Base-by-base conservation (phyloP, 2,329 filamentous ascomycete species). In the Talaromyces sp. region DNA sequence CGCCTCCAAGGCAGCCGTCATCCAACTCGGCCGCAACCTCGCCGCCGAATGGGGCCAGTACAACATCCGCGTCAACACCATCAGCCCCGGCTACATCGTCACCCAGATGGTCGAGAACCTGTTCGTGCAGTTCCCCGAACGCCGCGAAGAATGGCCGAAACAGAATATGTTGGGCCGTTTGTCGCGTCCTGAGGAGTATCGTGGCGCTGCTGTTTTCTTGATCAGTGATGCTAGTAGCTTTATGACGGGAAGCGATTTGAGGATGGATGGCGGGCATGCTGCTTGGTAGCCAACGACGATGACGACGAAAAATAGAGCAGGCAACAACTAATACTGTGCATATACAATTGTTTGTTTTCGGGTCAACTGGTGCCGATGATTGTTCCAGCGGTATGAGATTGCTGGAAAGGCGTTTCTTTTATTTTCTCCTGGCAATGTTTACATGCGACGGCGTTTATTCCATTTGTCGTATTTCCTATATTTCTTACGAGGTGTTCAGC, bases 131-230 rank as follows among this genome's bases (percentile, higher is more conserved):
- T 96, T 90, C 90, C 87, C 91, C 4, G 88, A 85, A 70, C 89
- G 93, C 75, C 95, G 94, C 76, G 93, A 74, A 8, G 85, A 88
- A 67, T 96, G 93, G 93, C 87, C 91, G 17, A 89, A 85, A 71
- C 89, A 94, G 78, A 96, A 96, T 78, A 95, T 96, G 92, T 82
- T 96, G 62, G 88, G 85, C 31, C 84, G 87, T 38, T 80, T 92
- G 67, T 90, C 88, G 72, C 79, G 78, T 25, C 89, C 90, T 0
- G 81, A 87, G 58, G 90, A 93, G 75, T 91, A 90, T 76, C 85
- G 89, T 58, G 89, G 81, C 5, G 80, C 80, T 0, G 79, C 80
- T 0, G 77, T 83, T 43, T 83, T 82, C 69, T 71, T 82, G 66
- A 70, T 83, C 36, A 81, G 79, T 65, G 80, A 83, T 67, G 81